phyloP scores from a whole-genome alignment of 2,329 filamentous ascomycete species.

The Fusarium verrucosum region DNA sequence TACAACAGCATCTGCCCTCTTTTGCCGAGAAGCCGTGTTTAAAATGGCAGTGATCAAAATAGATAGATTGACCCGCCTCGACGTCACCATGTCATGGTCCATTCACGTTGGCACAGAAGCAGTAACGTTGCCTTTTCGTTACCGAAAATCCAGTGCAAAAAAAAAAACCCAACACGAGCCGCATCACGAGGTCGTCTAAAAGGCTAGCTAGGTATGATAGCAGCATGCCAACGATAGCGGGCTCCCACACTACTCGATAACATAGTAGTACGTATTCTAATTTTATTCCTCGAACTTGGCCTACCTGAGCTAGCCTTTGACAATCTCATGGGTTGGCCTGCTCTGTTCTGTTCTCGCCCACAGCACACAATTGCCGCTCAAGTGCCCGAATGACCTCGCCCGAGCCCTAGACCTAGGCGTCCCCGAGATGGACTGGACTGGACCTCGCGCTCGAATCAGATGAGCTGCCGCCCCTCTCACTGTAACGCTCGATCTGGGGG shows the following conservation, averaged over 20 bases:
- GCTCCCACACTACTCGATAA: constrained; percentile 1
- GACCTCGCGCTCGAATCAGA: constrained; percentile 25
- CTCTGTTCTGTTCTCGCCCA: not conserved
- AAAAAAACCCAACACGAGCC: constrained; percentile 22
- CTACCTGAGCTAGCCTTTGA: constrained; percentile 28
- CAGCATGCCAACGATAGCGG: not conserved
- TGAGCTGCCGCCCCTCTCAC: constrained; percentile 26
- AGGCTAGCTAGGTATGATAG: not conserved
- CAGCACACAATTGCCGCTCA: not conserved
- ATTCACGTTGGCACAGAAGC: not conserved
- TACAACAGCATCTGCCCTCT: not conserved
- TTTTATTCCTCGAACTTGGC: constrained; percentile 33
- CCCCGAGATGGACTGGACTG: not conserved
- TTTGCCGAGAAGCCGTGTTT: constrained; percentile 14
- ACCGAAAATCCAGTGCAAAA: not conserved
- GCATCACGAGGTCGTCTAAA: constrained; percentile 27
- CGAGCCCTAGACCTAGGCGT: not conserved
- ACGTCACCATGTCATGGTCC: constrained; percentile 13
- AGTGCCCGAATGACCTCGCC: not conserved
- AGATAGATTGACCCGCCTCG: constrained; percentile 10
- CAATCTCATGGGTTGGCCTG: constrained; percentile 1
- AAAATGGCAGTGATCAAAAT: not conserved
- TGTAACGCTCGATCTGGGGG: constrained; percentile 25
- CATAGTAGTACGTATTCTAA: constrained; percentile 39
- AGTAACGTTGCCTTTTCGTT: not conserved